Base-by-base conservation (phyloP, 164 flowering plant genomes). In the Tetracentron sinense region DNA sequence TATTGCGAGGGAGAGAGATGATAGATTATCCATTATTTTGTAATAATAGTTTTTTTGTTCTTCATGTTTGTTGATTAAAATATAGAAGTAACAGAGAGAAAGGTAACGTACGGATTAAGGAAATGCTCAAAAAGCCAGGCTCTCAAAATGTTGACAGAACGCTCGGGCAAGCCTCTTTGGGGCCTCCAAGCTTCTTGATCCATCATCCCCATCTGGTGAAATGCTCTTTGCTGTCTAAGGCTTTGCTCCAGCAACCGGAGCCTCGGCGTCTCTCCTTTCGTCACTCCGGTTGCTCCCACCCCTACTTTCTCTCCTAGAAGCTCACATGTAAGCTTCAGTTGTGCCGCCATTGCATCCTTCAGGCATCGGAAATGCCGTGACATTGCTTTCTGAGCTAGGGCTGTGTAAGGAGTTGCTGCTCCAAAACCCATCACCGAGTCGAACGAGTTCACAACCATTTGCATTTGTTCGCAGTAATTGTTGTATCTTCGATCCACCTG, bases 121-220 rank as follows among this genome's bases (percentile, higher is more conserved):
- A 95, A 95, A 76, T 95, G 99, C 68, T 95, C 99, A 42, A 95
- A 95, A 69, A 95, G 99, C 98, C 99, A 95, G 33, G 99, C 86
- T 68, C 99, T 80, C 58, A 95, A 70, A 66, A 92, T 83, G 77
- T 85, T 90, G 81, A 92, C 97, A 42, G 98, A 92, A 17, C 96
- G 79, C 57, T 95, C 99, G 19, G 98, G 99, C 72, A 95, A 61
- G 49, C 99, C 98, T 58, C 99, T 71, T 65, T 92, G 99, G 12
- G 98, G 97, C 22, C 98, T 78, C 99, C 99, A 95, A 15, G 99
- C 89, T 71, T 95, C 99, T 72, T 87, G 96, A 23, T 95, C 99
- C 86, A 89, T 84, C 87, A 90, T 87, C 0, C 96, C 97, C 83
- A 92, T 88, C 68, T 90, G 97, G 16, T 88, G 89, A 54, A 95